phyloP scores from a whole-genome alignment of 2,329 filamentous ascomycete genomes.

The Aspergillus sp. region DNA sequence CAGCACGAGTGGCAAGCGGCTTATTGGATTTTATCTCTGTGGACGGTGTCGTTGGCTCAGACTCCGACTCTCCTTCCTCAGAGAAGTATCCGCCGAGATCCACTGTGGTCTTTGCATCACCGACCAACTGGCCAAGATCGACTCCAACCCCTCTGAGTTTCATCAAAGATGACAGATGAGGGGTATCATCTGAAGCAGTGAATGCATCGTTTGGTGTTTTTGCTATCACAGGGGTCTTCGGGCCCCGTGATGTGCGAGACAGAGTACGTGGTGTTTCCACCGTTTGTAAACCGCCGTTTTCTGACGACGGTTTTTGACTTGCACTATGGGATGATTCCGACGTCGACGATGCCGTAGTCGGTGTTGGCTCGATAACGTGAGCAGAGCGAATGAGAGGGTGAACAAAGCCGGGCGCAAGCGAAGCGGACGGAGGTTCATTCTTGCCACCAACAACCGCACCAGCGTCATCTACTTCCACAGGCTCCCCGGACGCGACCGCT shows the following conservation, averaged over 20 bases:
- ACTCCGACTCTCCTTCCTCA: slow-evolving; percentile 43
- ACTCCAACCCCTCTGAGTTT: slow-evolving; percentile 61
- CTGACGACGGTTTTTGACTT: slow-evolving; percentile 20
- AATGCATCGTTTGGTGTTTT: slow-evolving; percentile 41
- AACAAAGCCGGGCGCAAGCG: slow-evolving; percentile 51
- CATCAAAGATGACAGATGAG: slow-evolving; percentile 67
- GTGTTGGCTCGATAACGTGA: slow-evolving; percentile 31
- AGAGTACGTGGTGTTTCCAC: slow-evolving; percentile 27
- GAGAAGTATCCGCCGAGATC: slow-evolving; percentile 42
- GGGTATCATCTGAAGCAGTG: slow-evolving; percentile 58
- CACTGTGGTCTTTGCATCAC: slow-evolving; percentile 51
- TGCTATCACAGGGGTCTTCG: slow-evolving; percentile 18
- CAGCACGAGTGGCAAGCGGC: slow-evolving; percentile 27
- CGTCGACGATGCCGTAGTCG: slow-evolving; percentile 18
- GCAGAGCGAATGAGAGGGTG: slow-evolving; percentile 64
- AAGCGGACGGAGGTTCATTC: slow-evolving; percentile 29
- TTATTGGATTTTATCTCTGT: slow-evolving; percentile 18
- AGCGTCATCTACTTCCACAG: slow-evolving; percentile 68
- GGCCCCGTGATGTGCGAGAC: slow-evolving; percentile 1
- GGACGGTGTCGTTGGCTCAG: slow-evolving; percentile 30
- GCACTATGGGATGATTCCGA: slow-evolving; percentile 12
- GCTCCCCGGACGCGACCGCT: slow-evolving; percentile 80
- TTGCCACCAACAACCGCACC: slow-evolving; percentile 47
- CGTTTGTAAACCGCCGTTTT: slow-evolving; percentile 15
- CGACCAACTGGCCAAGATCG: slow-evolving; percentile 59